Evolutionary conservation across 2,329 filamentous ascomycete genomes (phyloP).

Genomic region (Escovopsis sp.): DNA sequence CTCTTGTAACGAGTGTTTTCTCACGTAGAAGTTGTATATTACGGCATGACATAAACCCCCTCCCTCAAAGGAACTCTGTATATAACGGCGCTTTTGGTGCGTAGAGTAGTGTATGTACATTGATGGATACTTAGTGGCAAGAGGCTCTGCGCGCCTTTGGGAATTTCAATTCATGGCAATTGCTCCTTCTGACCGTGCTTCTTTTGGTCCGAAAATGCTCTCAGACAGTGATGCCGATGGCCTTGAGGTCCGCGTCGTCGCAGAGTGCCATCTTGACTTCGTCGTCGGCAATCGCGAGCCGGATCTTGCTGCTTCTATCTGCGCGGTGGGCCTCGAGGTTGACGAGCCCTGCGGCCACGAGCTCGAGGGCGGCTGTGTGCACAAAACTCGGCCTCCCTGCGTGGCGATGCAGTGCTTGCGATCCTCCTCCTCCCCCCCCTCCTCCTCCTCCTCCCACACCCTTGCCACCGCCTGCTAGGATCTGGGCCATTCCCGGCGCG

Average conservation of each 20-base stretch:
- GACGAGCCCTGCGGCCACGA: slow-evolving; percentile 78
- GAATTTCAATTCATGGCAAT: too few relatives aligned
- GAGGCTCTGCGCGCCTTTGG: too few relatives aligned
- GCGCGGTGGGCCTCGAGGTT: slow-evolving; percentile 68
- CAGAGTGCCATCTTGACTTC: slow-evolving; percentile 79
- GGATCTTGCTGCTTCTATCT: slow-evolving; percentile 75
- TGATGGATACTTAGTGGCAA: too few relatives aligned
- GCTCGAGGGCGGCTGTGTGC: slow-evolving; percentile 60
- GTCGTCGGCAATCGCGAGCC: slow-evolving; percentile 76
- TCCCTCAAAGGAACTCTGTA: too few relatives aligned
- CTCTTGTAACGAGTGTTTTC: too few relatives aligned
- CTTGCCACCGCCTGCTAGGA: slow-evolving; percentile 17
- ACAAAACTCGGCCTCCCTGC: slow-evolving; percentile 28
- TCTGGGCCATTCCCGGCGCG: slow-evolving; percentile 23
- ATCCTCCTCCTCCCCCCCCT: background rate
- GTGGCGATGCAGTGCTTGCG: slow-evolving; percentile 14
- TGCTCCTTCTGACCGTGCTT: too few relatives aligned
- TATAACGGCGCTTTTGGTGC: too few relatives aligned
- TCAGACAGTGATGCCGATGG: slow-evolving; percentile 47
- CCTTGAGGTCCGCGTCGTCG: slow-evolving; percentile 76
- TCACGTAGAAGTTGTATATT: too few relatives aligned
- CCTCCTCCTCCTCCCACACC: slow-evolving; percentile 5
- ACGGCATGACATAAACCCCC: too few relatives aligned
- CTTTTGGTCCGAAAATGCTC: background rate
- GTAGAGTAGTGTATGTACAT: too few relatives aligned